phyloP scores from a whole-genome alignment of 176 grass and related monocot species.

The Carex myosuroides region DNA sequence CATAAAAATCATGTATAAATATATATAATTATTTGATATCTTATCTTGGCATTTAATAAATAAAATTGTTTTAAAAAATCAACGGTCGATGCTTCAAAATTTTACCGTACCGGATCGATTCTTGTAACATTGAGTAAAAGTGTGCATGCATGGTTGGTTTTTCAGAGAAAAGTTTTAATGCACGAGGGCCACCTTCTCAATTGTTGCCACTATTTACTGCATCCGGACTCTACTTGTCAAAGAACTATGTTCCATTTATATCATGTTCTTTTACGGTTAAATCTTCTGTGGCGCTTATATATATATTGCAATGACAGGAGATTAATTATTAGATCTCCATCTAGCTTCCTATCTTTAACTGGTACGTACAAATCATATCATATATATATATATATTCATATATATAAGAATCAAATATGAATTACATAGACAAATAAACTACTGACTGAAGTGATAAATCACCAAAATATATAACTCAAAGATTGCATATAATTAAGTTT shows the following conservation, averaged over 20 bases:
- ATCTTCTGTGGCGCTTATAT: not conserved
- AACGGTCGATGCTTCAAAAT: no score
- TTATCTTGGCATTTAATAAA: no score
- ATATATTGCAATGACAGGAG: not conserved
- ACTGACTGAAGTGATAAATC: not conserved
- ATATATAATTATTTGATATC: no score
- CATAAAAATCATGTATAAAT: no score
- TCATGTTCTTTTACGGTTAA: not conserved
- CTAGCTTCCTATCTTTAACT: not conserved
- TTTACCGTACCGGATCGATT: no score
- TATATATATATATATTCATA: no score
- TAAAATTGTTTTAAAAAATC: no score
- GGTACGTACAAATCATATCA: no score
- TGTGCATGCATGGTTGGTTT: not conserved
- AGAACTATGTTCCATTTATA: slow-evolving; percentile 25
- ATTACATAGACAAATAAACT: not conserved
- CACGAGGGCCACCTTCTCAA: slow-evolving; percentile 23
- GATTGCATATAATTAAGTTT: not conserved
- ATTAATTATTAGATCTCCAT: not conserved
- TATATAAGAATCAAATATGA: not conserved
- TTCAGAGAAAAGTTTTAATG: not conserved
- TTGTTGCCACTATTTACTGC: slow-evolving; percentile 33
- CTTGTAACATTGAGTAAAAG: not conserved
- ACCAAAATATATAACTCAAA: not conserved
- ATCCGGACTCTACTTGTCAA: slow-evolving; percentile 18